Evolutionary conservation across 1,284 basidiomycete species (phyloP).

Genomic region (Ustilago hordei): DNA sequence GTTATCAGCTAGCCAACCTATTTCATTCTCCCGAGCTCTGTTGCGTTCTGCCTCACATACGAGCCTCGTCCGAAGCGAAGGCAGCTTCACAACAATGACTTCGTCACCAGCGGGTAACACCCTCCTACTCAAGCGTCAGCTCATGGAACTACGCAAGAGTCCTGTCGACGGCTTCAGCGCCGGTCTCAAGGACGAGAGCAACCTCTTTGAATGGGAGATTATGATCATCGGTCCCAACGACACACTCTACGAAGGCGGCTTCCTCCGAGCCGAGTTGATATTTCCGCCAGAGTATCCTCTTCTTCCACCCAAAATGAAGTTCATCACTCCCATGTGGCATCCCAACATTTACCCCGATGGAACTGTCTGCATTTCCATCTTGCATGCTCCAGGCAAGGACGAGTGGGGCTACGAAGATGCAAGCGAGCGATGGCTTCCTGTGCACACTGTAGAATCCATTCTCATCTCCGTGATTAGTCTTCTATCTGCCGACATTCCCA

Average conservation of each 20-base stretch:
- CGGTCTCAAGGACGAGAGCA: constrained; percentile 69
- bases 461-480: constrained; percentile 96
- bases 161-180: constrained; percentile 70
- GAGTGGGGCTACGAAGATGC: constrained; percentile 98
- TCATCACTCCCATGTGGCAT: constrained; percentile 98
- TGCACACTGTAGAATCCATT: constrained; percentile 96
- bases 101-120: constrained; percentile 64
- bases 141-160: constrained; percentile 66
- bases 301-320: constrained; percentile 93
- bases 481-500: constrained; percentile 89
- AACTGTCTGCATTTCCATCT: constrained; percentile 92
- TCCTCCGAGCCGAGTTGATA: constrained; percentile 66
- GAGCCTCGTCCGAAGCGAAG: no score
- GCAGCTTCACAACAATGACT: constrained; percentile 45
- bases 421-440: constrained; percentile 95
- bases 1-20: no score
- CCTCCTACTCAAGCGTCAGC: constrained; percentile 67
- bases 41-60: not conserved
- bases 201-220: constrained; percentile 69
- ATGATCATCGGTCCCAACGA: constrained; percentile 70
- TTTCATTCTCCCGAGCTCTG: not conserved
- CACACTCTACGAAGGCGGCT: constrained; percentile 69
- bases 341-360: constrained; percentile 92
- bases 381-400: constrained; percentile 97
- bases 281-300: constrained; percentile 78